Evolutionary conservation across 179 eudicot genomes (phyloP), one percentile per base, ranked within the genome.

Genomic region (Spergularia azorica): DNA sequence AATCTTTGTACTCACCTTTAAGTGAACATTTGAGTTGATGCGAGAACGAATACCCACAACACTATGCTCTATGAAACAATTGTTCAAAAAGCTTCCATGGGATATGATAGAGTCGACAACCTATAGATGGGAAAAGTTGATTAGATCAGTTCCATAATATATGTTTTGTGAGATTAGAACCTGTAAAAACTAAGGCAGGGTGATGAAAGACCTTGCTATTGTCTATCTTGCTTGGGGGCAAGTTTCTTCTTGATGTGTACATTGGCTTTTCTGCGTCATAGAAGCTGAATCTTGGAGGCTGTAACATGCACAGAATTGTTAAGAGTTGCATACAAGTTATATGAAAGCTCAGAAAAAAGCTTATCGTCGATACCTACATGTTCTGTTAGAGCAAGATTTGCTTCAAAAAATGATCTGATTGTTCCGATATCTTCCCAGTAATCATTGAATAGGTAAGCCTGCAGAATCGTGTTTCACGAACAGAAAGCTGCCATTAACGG

Each of bases 11-110:
- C 87, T 71, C 81, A 95, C 99, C 97, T 95, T 89, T 72, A 95
- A 84, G 80, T 95, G 92, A 63, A 84, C 97, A 41, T 90, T 86
- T 67, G 97, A 81, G 86, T 89, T 91, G 79, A 95, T 86, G 67
- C 99, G 91, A 73, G 99, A 95, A 73, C 99, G 85, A 72, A 95
- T 93, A 38, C 99, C 99, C 56, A 93, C 90, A 57, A 95, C 97
- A 32, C 99, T 93, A 81, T 95, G 99, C 83, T 95, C 95, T 64
- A 93, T 81, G 61, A 81, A 77, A 84, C 92, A 88, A 67, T 90
- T 77, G 71, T 83, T 90, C 73, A 94, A 75, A 88, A 92, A 94
- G 79, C 90, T 85, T 60, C 98, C 98, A 20, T 94, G 98, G 38
- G 97, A 94, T 80, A 94, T 76, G 72, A 94, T 92, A 0, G 98